Evolutionary conservation across 2,329 filamentous ascomycete species (phyloP), one percentile per base, ranked within the genome.

Genomic region (Scleromitrula shiraiana): DNA sequence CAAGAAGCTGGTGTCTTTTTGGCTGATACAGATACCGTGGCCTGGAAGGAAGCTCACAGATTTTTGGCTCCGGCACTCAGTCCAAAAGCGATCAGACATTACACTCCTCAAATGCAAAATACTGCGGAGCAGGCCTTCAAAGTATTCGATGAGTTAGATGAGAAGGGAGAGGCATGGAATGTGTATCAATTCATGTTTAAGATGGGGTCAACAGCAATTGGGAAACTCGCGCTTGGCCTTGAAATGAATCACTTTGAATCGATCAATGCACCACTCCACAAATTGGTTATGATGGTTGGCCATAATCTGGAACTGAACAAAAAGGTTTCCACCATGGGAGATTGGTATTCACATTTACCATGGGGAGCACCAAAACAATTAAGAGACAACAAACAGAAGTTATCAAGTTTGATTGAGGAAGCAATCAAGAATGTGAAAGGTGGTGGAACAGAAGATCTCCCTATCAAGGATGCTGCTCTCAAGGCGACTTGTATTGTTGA

Each of bases 111-210:
- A 20, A 58, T 59, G 54, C 53, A 56, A 35, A 35, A 56, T 14
- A 50, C 45, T 4, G 54, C 38, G 7, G 32, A 48, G n/a, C 39
- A 56, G 22, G 24, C 52, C 9, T 59, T 59, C 39, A 47, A 49
- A 17, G 51, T 60, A 0, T 56, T 60, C n/a, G 57, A 60, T 22
- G 49, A 56, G 17, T 26, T 57, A 2, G 56, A 58, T 22, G 35
- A 44, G 8, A 19, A 37, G 27, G 29, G 39, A 60, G 55, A 67
- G 61, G 10, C 59, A 70, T 1, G 69, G 70, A 74, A 75, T 50
- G 70, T 69, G 1, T 75, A 73, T 42, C 66, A 69, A 36, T 73
- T 71, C 49, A 74, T 73, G 70, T 50, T 73, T 15, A 74, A 74
- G 54, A 62, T 74, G 1, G 68, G 62, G 0, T 70, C 70, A 0